Evolutionary conservation across 1,284 basidiomycete species (phyloP).

Genomic region (Ceratobasidium sp.): DNA sequence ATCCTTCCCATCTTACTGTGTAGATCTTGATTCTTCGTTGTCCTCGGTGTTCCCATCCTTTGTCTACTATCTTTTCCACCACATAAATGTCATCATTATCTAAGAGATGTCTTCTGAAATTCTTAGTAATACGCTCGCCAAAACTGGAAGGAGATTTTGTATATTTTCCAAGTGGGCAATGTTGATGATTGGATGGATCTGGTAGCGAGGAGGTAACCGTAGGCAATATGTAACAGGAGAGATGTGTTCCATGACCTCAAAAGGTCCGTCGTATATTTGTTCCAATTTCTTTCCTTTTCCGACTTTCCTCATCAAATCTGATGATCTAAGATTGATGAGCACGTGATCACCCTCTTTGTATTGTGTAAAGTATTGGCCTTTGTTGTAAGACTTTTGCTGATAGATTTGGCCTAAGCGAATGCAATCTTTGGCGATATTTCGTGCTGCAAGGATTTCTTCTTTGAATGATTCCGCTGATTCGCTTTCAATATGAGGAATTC

Average conservation of each 20-base stretch:
- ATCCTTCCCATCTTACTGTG: not conserved
- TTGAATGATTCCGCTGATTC: slow-evolving; percentile 37
- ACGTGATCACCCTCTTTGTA: slow-evolving; percentile 54
- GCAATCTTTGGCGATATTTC: slow-evolving; percentile 46
- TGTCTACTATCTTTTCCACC: slow-evolving; percentile 21
- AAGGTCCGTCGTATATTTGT: slow-evolving; percentile 56
- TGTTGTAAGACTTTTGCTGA: slow-evolving; percentile 51
- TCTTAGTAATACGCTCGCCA: too few species aligned
- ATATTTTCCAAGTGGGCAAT: slow-evolving; percentile 52
- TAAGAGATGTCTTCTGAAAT: too few species aligned
- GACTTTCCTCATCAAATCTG: slow-evolving; percentile 51
- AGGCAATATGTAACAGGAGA: slow-evolving; percentile 54
- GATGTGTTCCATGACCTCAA: slow-evolving; percentile 52
- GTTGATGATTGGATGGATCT: slow-evolving; percentile 56
- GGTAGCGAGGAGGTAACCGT: slow-evolving; percentile 53
- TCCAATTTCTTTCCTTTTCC: slow-evolving; percentile 57
- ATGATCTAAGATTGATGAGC: slow-evolving; percentile 55
- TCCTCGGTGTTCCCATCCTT: not conserved
- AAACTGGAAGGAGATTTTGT: too few species aligned
- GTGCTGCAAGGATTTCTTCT: slow-evolving; percentile 43
- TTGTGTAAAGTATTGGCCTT: slow-evolving; percentile 36
- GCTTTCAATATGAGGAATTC: too few species aligned
- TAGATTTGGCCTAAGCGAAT: slow-evolving; percentile 44
- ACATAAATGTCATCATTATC: not conserved
- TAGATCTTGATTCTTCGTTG: not conserved